These are phyloP conservation scores for Albugo laibachii DNA, from an alignment of 352 stramenopile genomes.

Conservation along the genomic window DNA sequence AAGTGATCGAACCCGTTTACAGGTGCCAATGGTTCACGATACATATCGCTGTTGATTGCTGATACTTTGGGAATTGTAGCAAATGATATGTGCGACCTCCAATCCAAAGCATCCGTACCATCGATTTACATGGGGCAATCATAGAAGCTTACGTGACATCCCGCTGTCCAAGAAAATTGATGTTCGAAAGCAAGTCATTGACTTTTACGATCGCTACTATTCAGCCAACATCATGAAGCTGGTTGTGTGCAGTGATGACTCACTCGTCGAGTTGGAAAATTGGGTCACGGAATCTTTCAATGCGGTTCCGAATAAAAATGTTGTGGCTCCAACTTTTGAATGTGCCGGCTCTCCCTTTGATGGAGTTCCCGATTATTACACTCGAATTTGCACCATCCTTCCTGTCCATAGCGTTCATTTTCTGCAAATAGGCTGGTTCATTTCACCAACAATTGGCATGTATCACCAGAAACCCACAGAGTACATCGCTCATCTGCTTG, in stretches of 20 bases:
- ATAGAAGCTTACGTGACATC: constrained; percentile 33
- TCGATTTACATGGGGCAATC: constrained; percentile 75
- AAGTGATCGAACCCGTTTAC: constrained; percentile 36
- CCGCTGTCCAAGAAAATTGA: constrained; percentile 22
- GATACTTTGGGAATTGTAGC: constrained; percentile 16
- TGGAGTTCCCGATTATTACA: constrained; percentile 12
- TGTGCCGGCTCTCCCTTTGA: constrained; percentile 29
- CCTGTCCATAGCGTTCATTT: constrained; percentile 63
- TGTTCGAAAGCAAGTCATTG: constrained; percentile 30
- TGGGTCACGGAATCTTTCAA: constrained; percentile 44
- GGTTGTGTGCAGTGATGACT: constrained; percentile 54
- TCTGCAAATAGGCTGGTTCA: constrained; percentile 57
- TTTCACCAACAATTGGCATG: constrained; percentile 39
- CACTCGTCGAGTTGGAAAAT: constrained; percentile 40
- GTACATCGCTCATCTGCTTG: constrained; percentile 59
- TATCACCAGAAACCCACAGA: constrained; percentile 61
- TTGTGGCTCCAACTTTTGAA: constrained; percentile 17
- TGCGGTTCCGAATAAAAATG: constrained; percentile 30
- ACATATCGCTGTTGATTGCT: neutral
- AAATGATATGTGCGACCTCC: constrained; percentile 54
- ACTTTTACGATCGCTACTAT: constrained; percentile 56
- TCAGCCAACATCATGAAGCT: constrained; percentile 74
- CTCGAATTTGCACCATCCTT: constrained; percentile 40
- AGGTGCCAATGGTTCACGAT: neutral
- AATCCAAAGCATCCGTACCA: constrained; percentile 42